Base-by-base conservation (phyloP, 352 stramenopile genomes). In the Saprolegnia parasitica region DNA sequence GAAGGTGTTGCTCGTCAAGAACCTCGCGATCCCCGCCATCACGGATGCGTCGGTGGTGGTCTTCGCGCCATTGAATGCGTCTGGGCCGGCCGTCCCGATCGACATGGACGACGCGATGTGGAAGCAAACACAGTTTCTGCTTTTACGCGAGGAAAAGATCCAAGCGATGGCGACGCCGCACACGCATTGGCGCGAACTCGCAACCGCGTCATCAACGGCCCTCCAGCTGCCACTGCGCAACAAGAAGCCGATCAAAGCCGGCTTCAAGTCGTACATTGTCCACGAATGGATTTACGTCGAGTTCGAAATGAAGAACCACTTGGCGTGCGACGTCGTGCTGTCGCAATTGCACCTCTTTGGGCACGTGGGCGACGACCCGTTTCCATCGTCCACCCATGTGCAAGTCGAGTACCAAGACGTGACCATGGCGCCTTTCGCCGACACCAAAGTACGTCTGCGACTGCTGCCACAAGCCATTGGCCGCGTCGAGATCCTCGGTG, bases 231-330 rank as follows among this genome's bases (percentile, higher is more conserved):
- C 75, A 89, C 58, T 71, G 73, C 20, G 80, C 82, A 29, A 73
- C 76, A 70, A 70, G 23, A 70, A 70, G 55, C 13, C 24, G 23
- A 13, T 11, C 1, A n/a, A 67, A 20, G 35, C n/a, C 32, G 79
- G 82, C 52, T 80, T 83, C 0, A 77, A 81, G 11, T 84, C 86
- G 52, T 93, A 93, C 24, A 80, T 88, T 10, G 62, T 89, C 11
- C 81, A 80, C 0, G 84, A 95, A 61, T 78, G 80, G 60, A 89
- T 95, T 26, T 95, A 92, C 57, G 86, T 95, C 8, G 86, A 95
- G 62, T 93, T 95, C 71, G 79, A 91, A 42, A 90, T 95, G 82
- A 92, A 93, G 67, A 95, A 95, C 61, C 81, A 84, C 11, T 74
- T 95, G 1, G 91, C 85, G 16, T 93, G 84, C 65, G 86, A 86